Evolutionary conservation across 768 basidiomycete species (phyloP).

Genomic region (Leccinum rimulosum): DNA sequence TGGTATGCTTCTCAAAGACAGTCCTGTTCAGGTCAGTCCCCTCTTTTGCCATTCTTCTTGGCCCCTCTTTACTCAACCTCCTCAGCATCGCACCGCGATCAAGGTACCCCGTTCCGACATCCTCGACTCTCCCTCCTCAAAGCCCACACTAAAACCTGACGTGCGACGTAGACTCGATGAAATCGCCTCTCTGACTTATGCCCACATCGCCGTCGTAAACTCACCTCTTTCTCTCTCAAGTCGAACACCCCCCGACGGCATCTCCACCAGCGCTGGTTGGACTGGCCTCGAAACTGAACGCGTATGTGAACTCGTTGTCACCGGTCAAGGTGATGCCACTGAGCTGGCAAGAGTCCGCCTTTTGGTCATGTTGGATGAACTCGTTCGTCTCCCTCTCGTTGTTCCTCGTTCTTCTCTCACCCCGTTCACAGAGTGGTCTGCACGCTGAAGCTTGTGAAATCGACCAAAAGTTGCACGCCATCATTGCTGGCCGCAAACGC

Average conservation of each 20-base stretch:
- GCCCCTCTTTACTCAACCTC: conserved; percentile 16
- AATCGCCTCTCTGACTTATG: conserved; percentile 88
- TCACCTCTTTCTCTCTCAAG: conserved; percentile 72
- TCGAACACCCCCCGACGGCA: conserved; percentile 73
- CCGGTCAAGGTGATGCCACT: conserved; percentile 84
- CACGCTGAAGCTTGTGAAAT: conserved; percentile 92
- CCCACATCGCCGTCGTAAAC: conserved; percentile 93
- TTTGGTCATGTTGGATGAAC: conserved; percentile 91
- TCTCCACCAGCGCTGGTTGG: conserved; percentile 76
- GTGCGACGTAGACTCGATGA: conserved; percentile 88
- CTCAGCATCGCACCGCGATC: conserved; percentile 79
- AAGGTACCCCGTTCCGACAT: conserved; percentile 92
- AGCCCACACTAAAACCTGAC: conserved; percentile 77
- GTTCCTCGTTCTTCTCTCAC: background rate
- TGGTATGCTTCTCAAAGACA: conserved; percentile 86
- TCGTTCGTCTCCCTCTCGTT: conserved; percentile 53
- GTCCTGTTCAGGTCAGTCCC: conserved; percentile 70
- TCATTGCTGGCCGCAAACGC: conserved; percentile 89
- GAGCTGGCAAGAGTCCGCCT: conserved; percentile 88
- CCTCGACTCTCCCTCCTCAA: conserved; percentile 77
- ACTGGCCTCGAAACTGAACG: conserved; percentile 92
- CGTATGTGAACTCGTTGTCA: conserved; percentile 89
- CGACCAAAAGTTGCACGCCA: conserved; percentile 90
- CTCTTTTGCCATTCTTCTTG: background rate
- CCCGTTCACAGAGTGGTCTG: conserved; percentile 66